Conservation (phyloP, 2,329 filamentous ascomycete genomes). For the Canariomyces notabilis region DNA sequence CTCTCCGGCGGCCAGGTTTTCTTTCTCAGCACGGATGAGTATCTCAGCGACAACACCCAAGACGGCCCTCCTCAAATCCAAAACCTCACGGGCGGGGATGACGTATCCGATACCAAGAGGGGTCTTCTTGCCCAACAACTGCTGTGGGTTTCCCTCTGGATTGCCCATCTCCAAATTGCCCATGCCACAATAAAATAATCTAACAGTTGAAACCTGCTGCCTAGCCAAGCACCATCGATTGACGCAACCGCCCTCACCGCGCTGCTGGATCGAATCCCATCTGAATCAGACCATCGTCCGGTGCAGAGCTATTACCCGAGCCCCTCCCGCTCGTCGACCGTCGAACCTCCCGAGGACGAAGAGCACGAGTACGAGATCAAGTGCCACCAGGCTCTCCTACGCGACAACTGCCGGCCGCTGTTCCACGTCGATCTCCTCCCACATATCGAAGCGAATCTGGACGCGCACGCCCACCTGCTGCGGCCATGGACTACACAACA, state of each 20-base stretch:
- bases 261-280: not conserved
- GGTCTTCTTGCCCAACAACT: no score
- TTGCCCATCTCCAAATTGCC: no score
- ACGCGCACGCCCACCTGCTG: conserved; percentile 1
- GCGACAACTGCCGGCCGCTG: not conserved
- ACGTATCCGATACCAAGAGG: no score
- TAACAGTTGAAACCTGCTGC: no score
- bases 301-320: not conserved
- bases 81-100: no score
- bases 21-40: no score
- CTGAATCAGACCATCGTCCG: not conserved
- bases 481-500: not conserved
- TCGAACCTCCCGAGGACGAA: not conserved
- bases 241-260: not conserved
- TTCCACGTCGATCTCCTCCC: conserved; percentile 2
- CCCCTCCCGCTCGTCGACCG: not conserved
- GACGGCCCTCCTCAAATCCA: no score
- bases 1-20: no score
- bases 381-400: conserved; percentile 3
- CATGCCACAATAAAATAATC: no score
- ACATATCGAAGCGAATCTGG: not conserved
- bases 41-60: no score
- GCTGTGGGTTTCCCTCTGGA: no score
- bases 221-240: no score
- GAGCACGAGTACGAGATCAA: not conserved